Evolutionary conservation across 768 basidiomycete genomes (phyloP), one percentile per base, ranked within the genome.

Genomic region (Mycena maculata): DNA sequence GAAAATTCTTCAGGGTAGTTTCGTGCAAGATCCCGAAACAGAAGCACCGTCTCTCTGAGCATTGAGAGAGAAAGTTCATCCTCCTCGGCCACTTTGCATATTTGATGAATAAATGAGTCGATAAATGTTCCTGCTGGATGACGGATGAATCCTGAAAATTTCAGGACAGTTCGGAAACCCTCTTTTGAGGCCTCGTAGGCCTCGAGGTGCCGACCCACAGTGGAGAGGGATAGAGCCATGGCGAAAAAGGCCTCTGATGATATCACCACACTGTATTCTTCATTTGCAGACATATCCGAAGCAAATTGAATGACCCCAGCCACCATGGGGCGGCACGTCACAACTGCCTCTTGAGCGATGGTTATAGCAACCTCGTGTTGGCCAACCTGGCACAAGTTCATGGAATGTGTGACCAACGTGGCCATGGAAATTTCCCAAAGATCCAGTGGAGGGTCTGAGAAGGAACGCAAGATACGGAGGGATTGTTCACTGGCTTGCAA

Each of bases 281-380:
- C 9, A 5, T 12, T 31, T 18, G 10, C 13, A 52, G 25, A 39
- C 41, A 13, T 15, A 18, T 28, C 23, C 9, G 45, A 18, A 28
- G 20, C 58, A 4, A 23, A 20, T 9, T 48, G 11, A 36, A 25
- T 20, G n/a, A 39, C 18, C 28, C 28, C 6, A 13, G 9, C 22
- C 1, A 38, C 22, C 60, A 61, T 20, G n/a, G 5, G 16, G 8
- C 48, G 60, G 18, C 41, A 49, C 11, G 39, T 7, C 4, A 38
- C 41, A n/a, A 61, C 25, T 13, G 60, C 60, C 15, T 50, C 48
- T 61, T 52, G 48, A 31, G 60, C 60, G 2, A 23, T n/a, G 27
- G 49, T 28, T 30, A 50, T 1, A 49, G 39, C 49, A 7, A 11
- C 38, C 12, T 39, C 39, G 7, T 25, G 16, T 11, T 28, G 45